A percentile compares a stretch with the other conserved stretches of the same genome.
Evolutionary conservation across 495 filamentous ascomycete species (phyloP).

Genomic region (Aspergillus ellipticus): DNA sequence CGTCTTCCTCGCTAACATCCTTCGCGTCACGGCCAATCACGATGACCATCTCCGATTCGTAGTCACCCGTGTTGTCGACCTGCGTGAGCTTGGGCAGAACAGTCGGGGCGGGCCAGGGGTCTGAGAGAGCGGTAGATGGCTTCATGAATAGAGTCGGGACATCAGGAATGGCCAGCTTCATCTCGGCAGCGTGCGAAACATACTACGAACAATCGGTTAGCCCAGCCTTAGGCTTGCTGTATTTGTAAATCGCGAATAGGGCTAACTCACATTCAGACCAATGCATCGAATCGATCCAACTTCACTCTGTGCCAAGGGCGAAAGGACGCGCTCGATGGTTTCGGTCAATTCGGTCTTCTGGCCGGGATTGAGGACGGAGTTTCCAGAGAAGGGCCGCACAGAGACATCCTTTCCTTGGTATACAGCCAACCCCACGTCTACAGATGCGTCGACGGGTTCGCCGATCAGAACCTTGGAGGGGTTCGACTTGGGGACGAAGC

Average conservation of each 20-base stretch:
- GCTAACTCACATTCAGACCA: constrained; percentile 60
- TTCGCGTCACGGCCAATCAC: constrained; percentile 67
- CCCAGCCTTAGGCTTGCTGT: background rate
- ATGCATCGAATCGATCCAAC: constrained; percentile 61
- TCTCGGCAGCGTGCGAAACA: constrained; percentile 71
- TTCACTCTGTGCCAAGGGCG: constrained; percentile 47
- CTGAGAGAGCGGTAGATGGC: constrained; percentile 63
- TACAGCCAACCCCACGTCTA: constrained; percentile 55
- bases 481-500: constrained; percentile 54
- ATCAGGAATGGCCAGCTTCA: constrained; percentile 65
- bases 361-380: constrained; percentile 51
- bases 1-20: constrained; percentile 65
- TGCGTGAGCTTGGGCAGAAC: constrained; percentile 60
- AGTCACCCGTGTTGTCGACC: constrained; percentile 59
- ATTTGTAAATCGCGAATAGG: background rate
- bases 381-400: constrained; percentile 52
- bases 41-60: constrained; percentile 77
- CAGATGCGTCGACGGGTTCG: constrained; percentile 47
- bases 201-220: constrained; percentile 45
- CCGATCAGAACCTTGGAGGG: constrained; percentile 51
- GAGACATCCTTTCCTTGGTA: constrained; percentile 52
- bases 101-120: constrained; percentile 65
- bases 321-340: constrained; percentile 50
- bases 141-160: constrained; percentile 81
- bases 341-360: constrained; percentile 45